Evolutionary conservation across 202 grass and related monocot genomes (phyloP), one percentile per base, ranked within the genome.

Genomic region (Schoenoplectus tabernaemontani): DNA sequence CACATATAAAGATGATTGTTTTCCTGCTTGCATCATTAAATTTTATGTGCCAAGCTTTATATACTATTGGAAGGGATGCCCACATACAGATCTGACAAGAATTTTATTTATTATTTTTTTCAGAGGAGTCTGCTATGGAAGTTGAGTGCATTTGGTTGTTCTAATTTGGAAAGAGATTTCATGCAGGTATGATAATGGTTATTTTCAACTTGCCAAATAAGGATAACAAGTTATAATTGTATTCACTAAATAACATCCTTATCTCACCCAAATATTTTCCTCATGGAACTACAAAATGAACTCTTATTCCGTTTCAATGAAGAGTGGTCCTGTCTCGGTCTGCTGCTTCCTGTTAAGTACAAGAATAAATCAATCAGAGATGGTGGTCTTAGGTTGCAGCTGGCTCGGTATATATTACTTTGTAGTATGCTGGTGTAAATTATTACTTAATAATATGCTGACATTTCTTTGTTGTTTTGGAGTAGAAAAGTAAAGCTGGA

Each of bases 241-340:
- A 69, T 44, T 48, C 68, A 47, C 43, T 47, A 72, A 17, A 79
- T 2, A 19, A 46, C 11, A 77, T 47, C 57, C 34, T 79, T 10
- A 72, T 67, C 74, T 43, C 81, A 92, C 94, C 94, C 72, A 84
- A 97, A 97, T 41, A 92, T 78, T 83, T 92, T 91, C 82, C 80
- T 84, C 66, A 97, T 47, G 13, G 50, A 88, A 43, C 66, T 78
- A 89, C 67, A 92, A 16, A 90, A 71, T 47, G 90, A 89, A 37
- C 44, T 36, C 83, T 87, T 85, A 54, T 81, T 88, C 82, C 57
- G 68, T 83, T 53, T 46, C 5, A 7, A 53, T 7, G 63, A 74
- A 83, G 65, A 54, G 51, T 24, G 62, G 4, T 82, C 80, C 83
- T 41, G 33, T 85, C 37, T 83, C 64, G 1, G 59, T 2, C 63